Base-by-base conservation (phyloP, 768 basidiomycete species). In the Mycena crocata region DNA sequence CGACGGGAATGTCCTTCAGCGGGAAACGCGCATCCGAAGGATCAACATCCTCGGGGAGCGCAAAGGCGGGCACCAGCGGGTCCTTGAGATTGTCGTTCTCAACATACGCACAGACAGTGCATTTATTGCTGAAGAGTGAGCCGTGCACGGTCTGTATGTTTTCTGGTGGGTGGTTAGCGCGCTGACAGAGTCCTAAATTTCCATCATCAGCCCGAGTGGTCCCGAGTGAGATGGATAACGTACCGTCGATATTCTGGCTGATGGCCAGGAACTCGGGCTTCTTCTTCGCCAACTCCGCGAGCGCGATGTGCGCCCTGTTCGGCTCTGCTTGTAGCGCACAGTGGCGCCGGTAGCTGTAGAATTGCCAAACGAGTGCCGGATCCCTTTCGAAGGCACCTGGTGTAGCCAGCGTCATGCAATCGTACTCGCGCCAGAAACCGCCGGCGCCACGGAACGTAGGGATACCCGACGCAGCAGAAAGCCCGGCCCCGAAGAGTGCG, bases 361-460 rank as follows among this genome's bases (percentile, higher is more conserved):
- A 63, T 39, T 63, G 62, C 62, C 62, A 63, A 26, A 63, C 62
- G 12, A 63, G 62, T 13, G 62, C 62, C 0, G 62, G 62, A 19
- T 63, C 45, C 19, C 34, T 56, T 5, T 52, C 23, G 46, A 63
- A 63, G 3, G 62, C 62, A 17, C 54, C 26, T n/a, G 62, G 62
- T 12, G 62, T 63, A 6, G 62, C 62, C 3, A 63, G 54, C 34
- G 62, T 57, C 62, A 57, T 63, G 46, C 45, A 56, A 45, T 63
- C 62, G 35, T 63, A 57, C 35, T 63, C 54, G 28, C 62, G 62
- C 62, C 62, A 63, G 52, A 63, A 63, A 3, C 62, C 62, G 12
- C 62, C 62, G 3, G 62, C 54, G 8, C 54, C 62, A n/a, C 62
- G 62, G 35, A 63, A 63, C 15, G 62, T 63, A 24, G 62, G 62